Evolutionary conservation across 257 asterid species (phyloP), one percentile per base, ranked within the genome.

Genomic region (Agastache rugosa): DNA sequence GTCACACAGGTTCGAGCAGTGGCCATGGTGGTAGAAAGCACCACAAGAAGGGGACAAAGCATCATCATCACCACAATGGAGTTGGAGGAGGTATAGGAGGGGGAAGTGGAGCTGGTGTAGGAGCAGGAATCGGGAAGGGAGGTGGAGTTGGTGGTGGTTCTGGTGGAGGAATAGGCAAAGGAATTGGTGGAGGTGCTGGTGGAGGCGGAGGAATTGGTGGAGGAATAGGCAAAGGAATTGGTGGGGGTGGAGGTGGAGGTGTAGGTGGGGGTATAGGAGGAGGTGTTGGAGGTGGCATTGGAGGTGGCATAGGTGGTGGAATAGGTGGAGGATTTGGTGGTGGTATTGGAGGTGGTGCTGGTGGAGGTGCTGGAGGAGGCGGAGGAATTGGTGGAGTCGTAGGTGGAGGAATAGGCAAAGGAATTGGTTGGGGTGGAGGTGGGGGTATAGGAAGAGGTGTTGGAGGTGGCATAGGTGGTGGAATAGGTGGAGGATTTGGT

Each of bases 71-170:
- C 34, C 42, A 51, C 19, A 22, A 45, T 51, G 78, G 76, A 8
- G 2, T n/a, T 4, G 82, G 84, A 10, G 79, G 86, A 1, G 81
- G 81, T 0, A 15, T 42, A 4, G 82, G 78, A 3, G 44, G 63
- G 6, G 77, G 77, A 8, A 3, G 37, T 23, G 71, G 63, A 29
- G 39, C 12, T 16, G 63, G 23, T 51, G 61, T 19, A 20, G 61
- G 61, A 54, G 31, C 16, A 0, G 31, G 54, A 17, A 53, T 34
- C 6, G 53, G 68, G 37, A 45, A 11, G 55, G 81, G 79, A 0
- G 63, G 35, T 55, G 62, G 35, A 23, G 35, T 48, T 17, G 83
- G 76, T 3, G 11, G 29, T 23, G 37, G 10, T 22, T 73, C 67
- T 16, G 77, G 65, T 9, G 78, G 74, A 0, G 60, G 41, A n/a